Evolutionary conservation across 352 stramenopile species (phyloP), one percentile per base, ranked within the genome.

Genomic region (Aphanomyces astaci): DNA sequence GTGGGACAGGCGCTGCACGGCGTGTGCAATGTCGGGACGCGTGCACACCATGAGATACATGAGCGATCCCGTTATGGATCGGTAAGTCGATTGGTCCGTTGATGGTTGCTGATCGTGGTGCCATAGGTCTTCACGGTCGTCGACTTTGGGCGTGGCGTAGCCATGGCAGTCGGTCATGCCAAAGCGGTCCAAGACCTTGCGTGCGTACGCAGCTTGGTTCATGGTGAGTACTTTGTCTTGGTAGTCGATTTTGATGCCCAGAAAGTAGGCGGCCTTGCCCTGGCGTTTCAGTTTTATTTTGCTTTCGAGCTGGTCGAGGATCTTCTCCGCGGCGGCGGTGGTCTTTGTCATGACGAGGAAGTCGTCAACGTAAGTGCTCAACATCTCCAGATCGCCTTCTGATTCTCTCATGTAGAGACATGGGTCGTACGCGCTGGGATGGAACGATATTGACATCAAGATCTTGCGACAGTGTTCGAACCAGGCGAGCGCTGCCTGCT

Each of bases 21-120:
- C 63, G 45, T 71, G 66, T 2, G 72, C 60, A 32, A 77, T 68
- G 28, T 77, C 69, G 1, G 72, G 64, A 9, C 72, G 32, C 0
- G 72, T 68, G 53, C 70, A 72, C 13, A 64, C 64, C n/a, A 71
- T 66, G 27, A 75, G 30, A 60, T 75, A 75, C 17, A 60, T 39
- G 5, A 75, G 51, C 17, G 43, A 60, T 0, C 56, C 71, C 2
- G 71, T 36, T 1, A 72, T 39, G 13, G 66, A 65, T 3, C 46
- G 43, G 36, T 69, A 69, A 19, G 48, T 25, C 19, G 22, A 19
- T 51, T 56, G 17, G 57, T 65, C 57, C 9, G 45, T 39, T 25
- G 0, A 1, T 11, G 57, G 57, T 65, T 53, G 27, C 24, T 55
- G 17, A 24, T n/a, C 27, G 45, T 65, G 30, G 45, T 53, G 22